Evolutionary conservation across 2,329 filamentous ascomycete species (phyloP), one percentile per base, ranked within the genome.

Genomic region (Penicillium sp.): DNA sequence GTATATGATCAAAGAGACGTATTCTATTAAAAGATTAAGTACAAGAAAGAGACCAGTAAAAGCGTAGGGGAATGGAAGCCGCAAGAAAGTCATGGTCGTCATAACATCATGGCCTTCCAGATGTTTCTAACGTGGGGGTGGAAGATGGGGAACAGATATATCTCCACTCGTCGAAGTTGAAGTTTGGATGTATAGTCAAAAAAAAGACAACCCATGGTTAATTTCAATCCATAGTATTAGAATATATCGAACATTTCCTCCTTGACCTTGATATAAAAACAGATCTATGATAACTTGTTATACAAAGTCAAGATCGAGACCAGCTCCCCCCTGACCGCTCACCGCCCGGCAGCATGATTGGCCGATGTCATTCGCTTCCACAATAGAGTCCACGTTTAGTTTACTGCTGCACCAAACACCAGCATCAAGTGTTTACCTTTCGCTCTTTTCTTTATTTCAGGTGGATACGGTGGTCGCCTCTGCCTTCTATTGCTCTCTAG

Each of bases 381-480:
- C 71, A 72, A 71, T 73, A 63, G 71, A 72, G 73, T 75, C 72
- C 72, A 75, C 71, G 71, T 74, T 70, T 72, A 69, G 70, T 71
- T 70, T 69, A 73, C 67, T 61, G 58, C 51, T 58, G 58, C 59
- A 48, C 55, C 59, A 61, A 61, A 66, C 64, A 53, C 40, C 4
- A 53, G 65, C 60, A 65, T 59, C 51, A 61, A 54, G 49, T 62
- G 57, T 63, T 61, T 61, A 49, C 61, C 61, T 63, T 62, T 61
- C 46, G 63, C 66, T 62, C 63, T 62, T 62, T 66, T 62, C 53
- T 63, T 54, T 50, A 50, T 58, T 64, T 62, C 56, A 57, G 64
- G 69, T 72, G 70, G 66, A 73, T 75, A 71, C 66, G 63, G 69
- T 69, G 67, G 66, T 70, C 63, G 58, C 63, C 50, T 67, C 58